Evolutionary conservation across 306 rosid genomes (phyloP).

Genomic region (Casuarina equisetifolia): DNA sequence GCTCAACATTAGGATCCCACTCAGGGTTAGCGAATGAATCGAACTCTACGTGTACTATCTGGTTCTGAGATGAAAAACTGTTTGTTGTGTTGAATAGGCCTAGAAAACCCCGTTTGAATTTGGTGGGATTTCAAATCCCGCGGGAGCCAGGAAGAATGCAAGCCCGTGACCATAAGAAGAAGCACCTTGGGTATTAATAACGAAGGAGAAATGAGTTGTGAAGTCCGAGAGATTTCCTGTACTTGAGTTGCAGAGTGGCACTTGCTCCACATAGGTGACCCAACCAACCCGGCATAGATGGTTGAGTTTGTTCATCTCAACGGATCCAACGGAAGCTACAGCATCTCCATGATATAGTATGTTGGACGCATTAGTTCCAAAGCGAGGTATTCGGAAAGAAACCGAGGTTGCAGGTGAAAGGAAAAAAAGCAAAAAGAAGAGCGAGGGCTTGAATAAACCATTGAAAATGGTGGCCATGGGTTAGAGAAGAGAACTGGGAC

Average conservation of each 20-base stretch:
- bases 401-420: conserved; percentile 10
- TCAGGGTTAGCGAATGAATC: conserved; percentile 35
- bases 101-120: conserved; percentile 1
- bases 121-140: conserved; percentile 6
- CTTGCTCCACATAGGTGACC: background rate
- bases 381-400: conserved; percentile 14
- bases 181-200: background rate
- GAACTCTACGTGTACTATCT: conserved; percentile 41
- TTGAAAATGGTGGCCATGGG: too few species aligned
- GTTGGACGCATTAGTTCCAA: background rate
- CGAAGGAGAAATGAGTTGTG: background rate
- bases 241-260: background rate
- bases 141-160: conserved; percentile 20
- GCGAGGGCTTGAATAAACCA: too few species aligned
- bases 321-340: conserved; percentile 1
- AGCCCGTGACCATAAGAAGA: background rate
- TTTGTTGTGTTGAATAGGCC: conserved; percentile 10
- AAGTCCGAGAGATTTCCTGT: conserved; percentile 14
- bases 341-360: conserved; percentile 24
- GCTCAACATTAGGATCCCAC: conserved; percentile 22
- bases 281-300: background rate
- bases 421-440: conserved; percentile 1
- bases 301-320: background rate
- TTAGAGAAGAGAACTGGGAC: too few species aligned
- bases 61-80: background rate